These are phyloP conservation scores for Huntiella omanensis DNA, from an alignment of 2,329 filamentous ascomycete genomes.

Conservation along the genomic window DNA sequence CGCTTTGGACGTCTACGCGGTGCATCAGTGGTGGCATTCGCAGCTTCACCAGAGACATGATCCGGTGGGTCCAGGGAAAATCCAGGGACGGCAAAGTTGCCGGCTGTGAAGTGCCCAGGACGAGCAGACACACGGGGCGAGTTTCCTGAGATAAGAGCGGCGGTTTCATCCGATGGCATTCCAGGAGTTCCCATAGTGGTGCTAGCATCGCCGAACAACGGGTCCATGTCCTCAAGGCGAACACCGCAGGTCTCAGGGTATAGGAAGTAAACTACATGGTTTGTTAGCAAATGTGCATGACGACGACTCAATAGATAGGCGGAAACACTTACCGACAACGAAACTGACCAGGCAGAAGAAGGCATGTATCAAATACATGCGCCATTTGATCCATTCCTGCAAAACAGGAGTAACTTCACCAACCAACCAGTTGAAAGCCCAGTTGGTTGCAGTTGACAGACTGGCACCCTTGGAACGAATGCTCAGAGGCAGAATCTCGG, in stretches of 20 bases:
- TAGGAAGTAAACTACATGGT: constrained; percentile 66
- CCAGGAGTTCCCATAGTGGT: constrained; percentile 63
- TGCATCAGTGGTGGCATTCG: background rate
- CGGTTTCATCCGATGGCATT: constrained; percentile 46
- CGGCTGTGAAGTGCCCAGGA: constrained; percentile 38
- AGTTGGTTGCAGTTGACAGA: constrained; percentile 89
- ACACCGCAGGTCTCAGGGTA: constrained; percentile 96
- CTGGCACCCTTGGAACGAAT: constrained; percentile 95
- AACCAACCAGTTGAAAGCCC: constrained; percentile 96
- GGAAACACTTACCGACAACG: constrained; percentile 59
- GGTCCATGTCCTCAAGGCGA: constrained; percentile 90
- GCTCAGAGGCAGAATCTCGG: constrained; percentile 92
- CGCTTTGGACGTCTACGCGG: constrained; percentile 14
- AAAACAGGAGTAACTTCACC: constrained; percentile 87
- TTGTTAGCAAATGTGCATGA: background rate
- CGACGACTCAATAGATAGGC: background rate
- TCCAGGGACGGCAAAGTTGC: constrained; percentile 40
- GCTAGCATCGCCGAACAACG: constrained; percentile 81
- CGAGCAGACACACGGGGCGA: constrained; percentile 49
- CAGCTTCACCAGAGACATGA: constrained; percentile 23
- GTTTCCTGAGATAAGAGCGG: constrained; percentile 57
- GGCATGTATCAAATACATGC: constrained; percentile 83
- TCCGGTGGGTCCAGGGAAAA: constrained; percentile 57
- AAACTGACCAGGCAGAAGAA: constrained; percentile 95
- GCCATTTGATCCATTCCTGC: constrained; percentile 83